Evolutionary conservation across 441 rosid genomes (phyloP), one percentile per base, ranked within the genome.

Genomic region (Jatropha podagrica): DNA sequence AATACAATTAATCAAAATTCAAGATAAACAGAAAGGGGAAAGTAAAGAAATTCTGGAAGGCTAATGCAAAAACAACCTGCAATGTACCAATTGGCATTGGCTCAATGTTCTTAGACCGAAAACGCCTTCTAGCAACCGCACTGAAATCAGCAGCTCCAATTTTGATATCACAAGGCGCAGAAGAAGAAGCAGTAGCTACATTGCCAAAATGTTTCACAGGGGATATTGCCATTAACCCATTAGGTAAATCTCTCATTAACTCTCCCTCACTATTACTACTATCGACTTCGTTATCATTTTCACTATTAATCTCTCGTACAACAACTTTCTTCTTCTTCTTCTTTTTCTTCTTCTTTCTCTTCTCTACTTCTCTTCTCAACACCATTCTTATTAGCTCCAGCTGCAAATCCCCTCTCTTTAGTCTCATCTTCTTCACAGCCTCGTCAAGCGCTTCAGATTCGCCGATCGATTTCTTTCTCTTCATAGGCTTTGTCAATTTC

Each of bases 161-260:
- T 81, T 88, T 93, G 63, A 90, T 82, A 83, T 88, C 91, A 74
- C 90, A 88, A 65, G 85, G 86, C 76, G 89, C 78, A 48, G 74
- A 37, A 37, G 78, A 77, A 81, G 79, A 85, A 83, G 90, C 82
- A 49, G 69, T 62, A 79, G 77, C 88, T 54, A 75, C 91, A 85
- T 92, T 85, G 76, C 86, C 83, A 52, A 82, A 77, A 79, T 81
- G 79, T 65, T 84, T 83, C 20, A 82, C 81, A 9, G 91, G 88
- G 54, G 98, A 91, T 68, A 94, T 91, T 4, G 92, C 95, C 99
- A 96, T 96, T 49, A 91, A 72, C 18, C 98, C 99, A 85, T 96
- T 87, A 60, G 99, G 99, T 82, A 96, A 85, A 74, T 90, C 86
- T 80, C 87, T 87, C 83, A 83, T 94, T 66, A 94, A 80, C 80